Evolutionary conservation across 176 grass and related monocot species (phyloP).

Genomic region (Sorghum bicolor): DNA sequence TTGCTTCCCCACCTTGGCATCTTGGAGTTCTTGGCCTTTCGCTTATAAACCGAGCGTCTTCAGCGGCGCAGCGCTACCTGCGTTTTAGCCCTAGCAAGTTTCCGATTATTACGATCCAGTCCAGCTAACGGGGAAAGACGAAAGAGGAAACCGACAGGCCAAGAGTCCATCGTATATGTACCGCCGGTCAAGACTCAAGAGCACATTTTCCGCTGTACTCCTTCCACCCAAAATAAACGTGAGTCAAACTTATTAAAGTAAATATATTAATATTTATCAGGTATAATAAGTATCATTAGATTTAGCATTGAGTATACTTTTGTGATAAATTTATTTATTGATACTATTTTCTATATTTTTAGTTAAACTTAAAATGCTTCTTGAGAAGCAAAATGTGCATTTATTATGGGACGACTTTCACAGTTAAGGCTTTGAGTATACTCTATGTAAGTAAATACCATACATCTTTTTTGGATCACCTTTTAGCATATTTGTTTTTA

Average conservation of each 20-base stretch:
- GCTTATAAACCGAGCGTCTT: constrained; percentile 36
- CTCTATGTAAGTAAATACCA: too few relatives aligned
- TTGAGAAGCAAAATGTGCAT: too few relatives aligned
- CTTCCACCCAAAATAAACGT: too few relatives aligned
- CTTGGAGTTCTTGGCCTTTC: constrained; percentile 31
- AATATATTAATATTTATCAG: too few relatives aligned
- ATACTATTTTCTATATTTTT: too few relatives aligned
- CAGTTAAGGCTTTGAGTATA: too few relatives aligned
- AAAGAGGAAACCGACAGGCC: constrained; percentile 38
- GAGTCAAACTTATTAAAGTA: too few relatives aligned
- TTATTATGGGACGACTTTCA: too few relatives aligned
- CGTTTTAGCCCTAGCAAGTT: neutral
- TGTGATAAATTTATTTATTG: too few relatives aligned
- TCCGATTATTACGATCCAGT: neutral
- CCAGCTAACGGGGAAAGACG: constrained; percentile 1
- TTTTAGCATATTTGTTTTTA: neutral
- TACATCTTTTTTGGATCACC: neutral
- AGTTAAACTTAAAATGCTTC: too few relatives aligned
- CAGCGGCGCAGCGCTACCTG: constrained; percentile 6
- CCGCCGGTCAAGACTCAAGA: constrained; percentile 3
- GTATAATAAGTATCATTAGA: too few relatives aligned
- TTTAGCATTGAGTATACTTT: too few relatives aligned
- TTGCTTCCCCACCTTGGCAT: constrained; percentile 19
- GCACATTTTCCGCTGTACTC: neutral
- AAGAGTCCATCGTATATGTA: constrained; percentile 1